Conservation (phyloP, 306 rosid species). For the Dryas drummondii region DNA sequence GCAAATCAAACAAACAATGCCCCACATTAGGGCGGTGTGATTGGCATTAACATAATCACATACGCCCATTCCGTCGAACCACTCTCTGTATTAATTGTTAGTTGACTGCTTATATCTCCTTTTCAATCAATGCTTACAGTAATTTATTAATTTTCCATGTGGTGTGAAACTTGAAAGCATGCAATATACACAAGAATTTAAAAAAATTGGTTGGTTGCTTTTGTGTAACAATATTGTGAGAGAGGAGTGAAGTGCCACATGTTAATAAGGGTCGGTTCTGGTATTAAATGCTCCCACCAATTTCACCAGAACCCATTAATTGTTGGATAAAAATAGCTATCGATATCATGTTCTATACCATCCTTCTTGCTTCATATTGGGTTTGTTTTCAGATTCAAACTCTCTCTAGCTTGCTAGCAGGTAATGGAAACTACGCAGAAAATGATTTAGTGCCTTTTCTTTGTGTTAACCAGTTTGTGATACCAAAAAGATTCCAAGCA, state of each 20-base stretch:
- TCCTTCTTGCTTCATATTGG: background rate
- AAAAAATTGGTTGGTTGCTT: background rate
- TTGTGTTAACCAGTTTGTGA: constrained; percentile 6
- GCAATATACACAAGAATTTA: no score
- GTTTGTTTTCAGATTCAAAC: constrained; percentile 6
- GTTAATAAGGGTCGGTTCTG: constrained; percentile 46
- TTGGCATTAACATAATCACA: background rate
- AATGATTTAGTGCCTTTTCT: background rate
- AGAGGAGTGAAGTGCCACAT: background rate
- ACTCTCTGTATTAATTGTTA: background rate
- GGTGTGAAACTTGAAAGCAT: background rate
- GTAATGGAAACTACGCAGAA: constrained; percentile 3
- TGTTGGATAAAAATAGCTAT: constrained; percentile 17
- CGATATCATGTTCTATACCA: background rate
- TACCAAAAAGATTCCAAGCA: constrained; percentile 11
- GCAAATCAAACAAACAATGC: no score
- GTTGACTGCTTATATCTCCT: background rate
- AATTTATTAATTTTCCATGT: background rate
- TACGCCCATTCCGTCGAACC: background rate
- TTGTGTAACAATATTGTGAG: background rate
- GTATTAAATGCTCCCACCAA: constrained; percentile 57
- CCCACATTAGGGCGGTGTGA: background rate
- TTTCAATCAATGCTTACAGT: background rate
- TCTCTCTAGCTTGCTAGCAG: background rate
- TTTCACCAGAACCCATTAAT: constrained; percentile 58